Evolutionary conservation across 2,329 filamentous ascomycete species (phyloP).

Genomic region (Colletotrichum tofieldiae): DNA sequence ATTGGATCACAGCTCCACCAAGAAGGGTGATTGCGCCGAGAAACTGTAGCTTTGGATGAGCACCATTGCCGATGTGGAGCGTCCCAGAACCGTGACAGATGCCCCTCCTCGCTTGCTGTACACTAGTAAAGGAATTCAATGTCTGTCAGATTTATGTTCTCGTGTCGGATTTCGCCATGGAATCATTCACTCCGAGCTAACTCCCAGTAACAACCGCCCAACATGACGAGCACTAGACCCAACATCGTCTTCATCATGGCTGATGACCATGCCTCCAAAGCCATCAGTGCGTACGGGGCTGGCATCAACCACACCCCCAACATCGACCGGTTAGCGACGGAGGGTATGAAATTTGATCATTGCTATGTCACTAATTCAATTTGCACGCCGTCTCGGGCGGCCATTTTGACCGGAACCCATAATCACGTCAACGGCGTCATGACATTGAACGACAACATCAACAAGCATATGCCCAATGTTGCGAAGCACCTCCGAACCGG

Average conservation of each 20-base stretch:
- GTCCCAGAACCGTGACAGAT: neutral
- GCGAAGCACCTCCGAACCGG: constrained; percentile 64
- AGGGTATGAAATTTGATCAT: constrained; percentile 67
- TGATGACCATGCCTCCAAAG: constrained; percentile 68
- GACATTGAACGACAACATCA: constrained; percentile 65
- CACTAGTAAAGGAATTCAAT: constrained; percentile 1
- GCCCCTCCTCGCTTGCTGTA: neutral
- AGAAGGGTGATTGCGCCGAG: neutral
- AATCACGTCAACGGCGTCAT: constrained; percentile 69
- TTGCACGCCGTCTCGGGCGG: constrained; percentile 66
- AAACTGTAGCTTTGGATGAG: constrained; percentile 8
- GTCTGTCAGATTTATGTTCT: neutral
- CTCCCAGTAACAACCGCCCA: neutral
- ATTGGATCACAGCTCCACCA: neutral
- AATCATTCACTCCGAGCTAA: neutral
- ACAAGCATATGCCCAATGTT: constrained; percentile 66
- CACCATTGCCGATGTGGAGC: neutral
- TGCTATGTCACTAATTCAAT: constrained; percentile 70
- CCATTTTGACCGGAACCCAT: constrained; percentile 65
- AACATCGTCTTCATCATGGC: constrained; percentile 68
- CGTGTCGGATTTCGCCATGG: neutral
- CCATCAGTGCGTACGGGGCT: constrained; percentile 64
- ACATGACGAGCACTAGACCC: constrained; percentile 40
- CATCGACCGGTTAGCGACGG: constrained; percentile 63
- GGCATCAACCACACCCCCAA: constrained; percentile 68